These are phyloP conservation scores for Globisporangium carolinianum DNA, from an alignment of 352 stramenopile genomes.

Conservation along the genomic window DNA sequence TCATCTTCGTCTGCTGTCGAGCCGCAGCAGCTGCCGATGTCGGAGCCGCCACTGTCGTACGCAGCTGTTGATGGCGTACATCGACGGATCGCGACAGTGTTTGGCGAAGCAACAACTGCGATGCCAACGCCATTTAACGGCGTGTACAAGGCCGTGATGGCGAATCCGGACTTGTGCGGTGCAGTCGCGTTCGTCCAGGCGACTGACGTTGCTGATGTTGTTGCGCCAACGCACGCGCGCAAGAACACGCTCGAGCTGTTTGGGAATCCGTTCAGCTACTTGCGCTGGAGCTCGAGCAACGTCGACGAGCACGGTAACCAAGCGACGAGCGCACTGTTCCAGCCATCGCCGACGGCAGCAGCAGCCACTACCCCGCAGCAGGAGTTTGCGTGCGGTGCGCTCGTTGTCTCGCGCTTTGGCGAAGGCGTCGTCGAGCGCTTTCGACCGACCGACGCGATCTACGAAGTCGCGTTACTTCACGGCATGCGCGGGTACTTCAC, in stretches of 20 bases:
- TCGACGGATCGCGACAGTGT: constrained; percentile 46
- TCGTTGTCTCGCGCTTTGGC: constrained; percentile 63
- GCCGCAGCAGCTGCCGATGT: not conserved
- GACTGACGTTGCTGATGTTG: constrained; percentile 26
- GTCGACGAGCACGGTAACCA: constrained; percentile 7
- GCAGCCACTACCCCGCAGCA: not conserved
- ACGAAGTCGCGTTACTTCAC: constrained; percentile 38
- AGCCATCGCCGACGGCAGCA: not conserved
- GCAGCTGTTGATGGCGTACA: constrained; percentile 27
- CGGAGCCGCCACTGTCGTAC: constrained; percentile 19
- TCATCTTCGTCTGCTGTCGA: too few relatives aligned
- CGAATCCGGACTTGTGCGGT: constrained; percentile 34
- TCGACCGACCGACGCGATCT: constrained; percentile 43
- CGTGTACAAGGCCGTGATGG: constrained; percentile 34
- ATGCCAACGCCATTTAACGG: constrained; percentile 49
- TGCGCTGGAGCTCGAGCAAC: constrained; percentile 32
- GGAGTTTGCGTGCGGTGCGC: constrained; percentile 14
- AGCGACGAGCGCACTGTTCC: constrained; percentile 12
- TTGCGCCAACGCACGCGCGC: constrained; percentile 16
- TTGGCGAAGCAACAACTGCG: constrained; percentile 38
- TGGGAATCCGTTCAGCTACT: constrained; percentile 63
- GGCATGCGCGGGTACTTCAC: constrained; percentile 48
- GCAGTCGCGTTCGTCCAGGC: constrained; percentile 50
- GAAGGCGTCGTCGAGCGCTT: constrained; percentile 46
- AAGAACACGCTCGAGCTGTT: constrained; percentile 53